Conservation (phyloP, 345 rosid species). For the Nasturtium officinale region DNA sequence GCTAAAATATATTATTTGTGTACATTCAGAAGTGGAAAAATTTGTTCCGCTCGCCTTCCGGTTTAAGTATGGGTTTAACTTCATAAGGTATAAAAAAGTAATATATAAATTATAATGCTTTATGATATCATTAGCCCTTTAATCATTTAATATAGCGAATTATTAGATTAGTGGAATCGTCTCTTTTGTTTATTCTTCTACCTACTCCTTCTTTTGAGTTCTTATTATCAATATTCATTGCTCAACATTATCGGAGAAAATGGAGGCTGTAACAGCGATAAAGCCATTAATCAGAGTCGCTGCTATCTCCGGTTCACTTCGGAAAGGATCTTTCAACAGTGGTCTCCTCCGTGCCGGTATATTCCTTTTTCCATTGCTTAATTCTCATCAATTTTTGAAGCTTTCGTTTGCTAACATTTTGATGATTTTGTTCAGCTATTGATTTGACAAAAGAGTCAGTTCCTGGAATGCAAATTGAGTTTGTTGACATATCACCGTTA, state of each 20-base stretch:
- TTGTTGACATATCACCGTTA: constrained; percentile 58
- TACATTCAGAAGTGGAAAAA: too few relatives aligned
- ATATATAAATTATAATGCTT: too few relatives aligned
- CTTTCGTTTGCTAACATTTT: background rate
- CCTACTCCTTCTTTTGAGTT: background rate
- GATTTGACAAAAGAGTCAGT: constrained; percentile 49
- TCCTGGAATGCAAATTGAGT: constrained; percentile 56
- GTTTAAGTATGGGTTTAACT: too few relatives aligned
- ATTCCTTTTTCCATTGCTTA: background rate
- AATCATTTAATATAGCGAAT: too few relatives aligned
- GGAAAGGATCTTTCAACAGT: constrained; percentile 64
- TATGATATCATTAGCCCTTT: too few relatives aligned
- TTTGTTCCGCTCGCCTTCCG: too few relatives aligned
- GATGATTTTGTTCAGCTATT: constrained; percentile 38
- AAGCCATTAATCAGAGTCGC: constrained; percentile 62
- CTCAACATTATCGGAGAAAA: constrained; percentile 26
- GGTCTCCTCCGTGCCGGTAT: constrained; percentile 77
- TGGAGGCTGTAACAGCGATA: constrained; percentile 49
- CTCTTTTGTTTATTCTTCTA: background rate
- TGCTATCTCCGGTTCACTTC: constrained; percentile 83
- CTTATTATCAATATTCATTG: background rate
- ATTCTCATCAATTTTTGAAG: background rate
- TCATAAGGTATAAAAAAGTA: too few relatives aligned
- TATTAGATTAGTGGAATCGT: background rate
- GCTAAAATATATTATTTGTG: too few relatives aligned